Conservation (phyloP, 2,329 filamentous ascomycete genomes). For the Cytospora paraplurivora region DNA sequence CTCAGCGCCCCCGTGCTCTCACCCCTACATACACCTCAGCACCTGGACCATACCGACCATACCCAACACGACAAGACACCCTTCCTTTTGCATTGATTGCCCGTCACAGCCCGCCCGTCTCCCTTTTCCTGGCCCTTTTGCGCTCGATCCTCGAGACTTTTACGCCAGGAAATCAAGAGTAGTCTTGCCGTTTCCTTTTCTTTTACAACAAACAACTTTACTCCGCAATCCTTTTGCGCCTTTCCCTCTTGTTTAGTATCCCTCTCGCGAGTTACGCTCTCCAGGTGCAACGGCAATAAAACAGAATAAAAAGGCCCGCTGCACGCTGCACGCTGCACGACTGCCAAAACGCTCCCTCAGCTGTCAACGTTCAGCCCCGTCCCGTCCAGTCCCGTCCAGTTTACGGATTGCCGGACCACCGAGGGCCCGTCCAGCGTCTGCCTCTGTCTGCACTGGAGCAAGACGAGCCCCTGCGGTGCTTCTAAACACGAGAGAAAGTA, state of each 20-base stretch:
- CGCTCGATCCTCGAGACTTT: slow-evolving; percentile 25
- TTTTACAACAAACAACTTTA: slow-evolving; percentile 14
- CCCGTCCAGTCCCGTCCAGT: too few relatives aligned
- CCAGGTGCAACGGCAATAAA: not conserved
- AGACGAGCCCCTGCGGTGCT: slow-evolving; percentile 12
- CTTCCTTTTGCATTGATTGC: not conserved
- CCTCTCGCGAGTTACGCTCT: slow-evolving; percentile 13
- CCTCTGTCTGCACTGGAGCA: not conserved
- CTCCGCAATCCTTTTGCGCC: slow-evolving; percentile 1
- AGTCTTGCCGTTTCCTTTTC: slow-evolving; percentile 17
- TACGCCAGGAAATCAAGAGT: slow-evolving; percentile 17
- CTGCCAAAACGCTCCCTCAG: slow-evolving; percentile 21
- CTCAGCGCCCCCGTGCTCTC: slow-evolving; percentile 2
- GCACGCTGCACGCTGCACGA: slow-evolving; percentile 20
- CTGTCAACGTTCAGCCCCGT: slow-evolving; percentile 10
- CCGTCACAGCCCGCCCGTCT: slow-evolving; percentile 2
- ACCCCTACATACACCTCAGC: not conserved
- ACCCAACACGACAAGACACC: not conserved
- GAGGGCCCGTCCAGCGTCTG: slow-evolving; percentile 8
- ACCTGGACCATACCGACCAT: not conserved
- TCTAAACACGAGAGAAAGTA: slow-evolving; percentile 8
- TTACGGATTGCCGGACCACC: slow-evolving; percentile 2
- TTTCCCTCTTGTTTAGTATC: slow-evolving; percentile 7
- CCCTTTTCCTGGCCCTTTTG: slow-evolving; percentile 25
- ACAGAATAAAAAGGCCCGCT: slow-evolving; percentile 1